These are phyloP conservation scores for Fomitiporia mediterranea DNA, from an alignment of 1,284 basidiomycete genomes.

Conservation along the genomic window DNA sequence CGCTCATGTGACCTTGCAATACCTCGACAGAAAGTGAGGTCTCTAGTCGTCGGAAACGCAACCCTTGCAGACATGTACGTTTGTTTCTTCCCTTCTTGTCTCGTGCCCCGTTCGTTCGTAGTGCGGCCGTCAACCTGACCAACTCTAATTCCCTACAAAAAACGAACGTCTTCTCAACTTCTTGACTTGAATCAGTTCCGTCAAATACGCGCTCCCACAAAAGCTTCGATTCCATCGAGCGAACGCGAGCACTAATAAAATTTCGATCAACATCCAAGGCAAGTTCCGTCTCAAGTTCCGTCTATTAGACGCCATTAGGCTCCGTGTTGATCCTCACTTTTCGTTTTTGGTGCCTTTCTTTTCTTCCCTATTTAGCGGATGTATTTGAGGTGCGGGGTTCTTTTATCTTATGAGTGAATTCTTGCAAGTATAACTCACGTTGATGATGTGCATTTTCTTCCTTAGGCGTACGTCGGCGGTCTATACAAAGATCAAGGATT, in stretches of 20 bases:
- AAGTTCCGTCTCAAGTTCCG: slow-evolving; percentile 19
- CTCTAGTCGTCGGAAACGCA: slow-evolving; percentile 66
- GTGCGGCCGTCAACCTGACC: not conserved
- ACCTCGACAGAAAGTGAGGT: slow-evolving; percentile 58
- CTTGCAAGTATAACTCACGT: no score
- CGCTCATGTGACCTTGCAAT: not conserved
- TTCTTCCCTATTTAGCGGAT: slow-evolving; percentile 45
- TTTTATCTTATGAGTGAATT: not conserved
- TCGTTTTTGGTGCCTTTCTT: not conserved
- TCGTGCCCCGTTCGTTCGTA: no score
- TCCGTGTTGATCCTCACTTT: no score
- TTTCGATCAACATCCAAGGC: slow-evolving; percentile 69
- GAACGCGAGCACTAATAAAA: slow-evolving; percentile 61
- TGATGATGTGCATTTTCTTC: not conserved
- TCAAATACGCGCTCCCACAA: slow-evolving; percentile 57
- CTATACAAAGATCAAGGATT: slow-evolving; percentile 66
- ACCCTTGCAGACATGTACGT: slow-evolving; percentile 65
- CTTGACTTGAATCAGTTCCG: slow-evolving; percentile 40
- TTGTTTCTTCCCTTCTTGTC: no score
- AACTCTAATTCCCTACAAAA: not conserved
- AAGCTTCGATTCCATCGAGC: slow-evolving; percentile 58
- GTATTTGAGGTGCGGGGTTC: slow-evolving; percentile 57
- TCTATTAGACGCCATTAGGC: no score
- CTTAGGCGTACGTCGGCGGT: slow-evolving; percentile 69
- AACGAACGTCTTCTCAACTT: not conserved